Evolutionary conservation across 768 basidiomycete genomes (phyloP).

Genomic region (Suillus ampliporus): DNA sequence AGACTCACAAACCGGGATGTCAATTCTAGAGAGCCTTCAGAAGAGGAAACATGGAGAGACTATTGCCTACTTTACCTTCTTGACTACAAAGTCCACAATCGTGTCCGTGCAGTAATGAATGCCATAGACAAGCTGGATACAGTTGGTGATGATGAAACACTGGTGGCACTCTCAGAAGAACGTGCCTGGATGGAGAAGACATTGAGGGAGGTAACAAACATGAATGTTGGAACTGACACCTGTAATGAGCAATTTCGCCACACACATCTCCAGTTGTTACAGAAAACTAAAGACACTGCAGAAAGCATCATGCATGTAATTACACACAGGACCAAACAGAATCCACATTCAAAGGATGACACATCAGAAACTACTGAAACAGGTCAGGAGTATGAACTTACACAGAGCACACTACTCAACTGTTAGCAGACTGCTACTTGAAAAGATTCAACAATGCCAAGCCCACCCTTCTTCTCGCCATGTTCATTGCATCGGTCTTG

Average conservation of each 20-base stretch:
- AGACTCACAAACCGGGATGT: not conserved
- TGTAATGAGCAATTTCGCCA: not conserved
- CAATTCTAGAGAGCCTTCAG: not conserved
- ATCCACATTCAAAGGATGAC: not conserved
- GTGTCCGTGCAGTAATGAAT: not conserved
- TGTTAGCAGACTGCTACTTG: not conserved
- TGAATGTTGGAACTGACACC: not conserved
- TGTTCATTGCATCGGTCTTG: conserved; percentile 1
- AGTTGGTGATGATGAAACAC: not conserved
- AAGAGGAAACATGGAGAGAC: not conserved
- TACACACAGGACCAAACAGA: not conserved
- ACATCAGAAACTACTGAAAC: not conserved
- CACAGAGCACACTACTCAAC: not conserved
- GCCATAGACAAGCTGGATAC: not conserved
- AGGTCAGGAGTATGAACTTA: not conserved
- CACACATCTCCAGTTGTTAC: not conserved
- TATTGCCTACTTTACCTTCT: not conserved
- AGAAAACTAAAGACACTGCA: not conserved
- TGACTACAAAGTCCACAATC: not conserved
- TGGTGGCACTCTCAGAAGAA: not conserved
- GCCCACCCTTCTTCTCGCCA: not conserved
- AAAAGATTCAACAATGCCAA: not conserved
- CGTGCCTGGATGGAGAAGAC: not conserved
- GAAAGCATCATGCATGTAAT: not conserved
- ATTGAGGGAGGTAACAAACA: not conserved